Conservation (phyloP, 345 rosid genomes). For the Salix udensis region DNA sequence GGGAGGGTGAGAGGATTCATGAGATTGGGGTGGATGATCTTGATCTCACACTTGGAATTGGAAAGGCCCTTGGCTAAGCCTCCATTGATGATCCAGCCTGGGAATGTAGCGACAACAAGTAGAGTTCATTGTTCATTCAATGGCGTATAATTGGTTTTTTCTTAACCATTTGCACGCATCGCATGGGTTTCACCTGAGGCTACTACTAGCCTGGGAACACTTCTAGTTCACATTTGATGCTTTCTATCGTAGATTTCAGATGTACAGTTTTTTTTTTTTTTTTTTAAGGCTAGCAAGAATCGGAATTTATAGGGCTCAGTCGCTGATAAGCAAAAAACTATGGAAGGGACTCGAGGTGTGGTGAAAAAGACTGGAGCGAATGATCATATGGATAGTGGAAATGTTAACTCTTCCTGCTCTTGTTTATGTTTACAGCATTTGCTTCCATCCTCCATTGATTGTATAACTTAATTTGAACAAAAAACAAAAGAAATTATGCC, state of each 20-base stretch:
- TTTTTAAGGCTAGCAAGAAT: slow-evolving; percentile 9
- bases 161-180: background rate
- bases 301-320: slow-evolving; percentile 2
- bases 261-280: slow-evolving; percentile 24
- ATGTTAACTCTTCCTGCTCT: background rate
- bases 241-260: slow-evolving; percentile 10
- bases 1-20: slow-evolving; percentile 99
- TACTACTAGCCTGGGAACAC: background rate
- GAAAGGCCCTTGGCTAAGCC: slow-evolving; percentile 53
- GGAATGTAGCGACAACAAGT: background rate
- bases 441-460: slow-evolving; percentile 11
- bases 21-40: slow-evolving; percentile 95
- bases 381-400: background rate
- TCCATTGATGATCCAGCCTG: background rate
- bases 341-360: background rate
- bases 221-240: background rate
- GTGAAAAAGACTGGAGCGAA: slow-evolving; percentile 11
- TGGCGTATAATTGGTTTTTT: background rate
- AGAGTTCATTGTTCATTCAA: slow-evolving; percentile 13
- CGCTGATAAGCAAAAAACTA: slow-evolving; percentile 3
- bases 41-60: slow-evolving; percentile 86
- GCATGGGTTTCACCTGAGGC: background rate
- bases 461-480: background rate
- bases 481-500: too few relatives aligned
- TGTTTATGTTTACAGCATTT: slow-evolving; percentile 13